phyloP scores from a whole-genome alignment of 768 basidiomycete species.

The Hericium coralloides region DNA sequence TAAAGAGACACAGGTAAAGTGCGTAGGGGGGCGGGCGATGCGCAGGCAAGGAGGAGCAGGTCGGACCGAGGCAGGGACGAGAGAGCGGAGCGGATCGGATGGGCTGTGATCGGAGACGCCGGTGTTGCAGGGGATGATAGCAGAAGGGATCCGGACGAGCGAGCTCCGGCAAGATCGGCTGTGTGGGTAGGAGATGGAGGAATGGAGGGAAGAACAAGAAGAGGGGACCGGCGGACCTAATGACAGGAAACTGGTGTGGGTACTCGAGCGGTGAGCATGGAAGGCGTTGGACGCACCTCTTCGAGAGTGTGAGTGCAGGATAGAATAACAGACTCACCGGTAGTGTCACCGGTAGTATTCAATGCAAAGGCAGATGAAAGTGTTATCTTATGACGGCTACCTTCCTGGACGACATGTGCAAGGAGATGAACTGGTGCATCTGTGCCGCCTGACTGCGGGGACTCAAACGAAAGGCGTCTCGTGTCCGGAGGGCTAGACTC shows the following conservation, averaged over 20 bases:
- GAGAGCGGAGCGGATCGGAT: constrained; percentile 35
- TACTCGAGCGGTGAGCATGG: background rate
- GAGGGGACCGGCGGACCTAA: constrained; percentile 28
- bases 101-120: constrained; percentile 13
- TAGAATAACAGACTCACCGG: constrained; percentile 30
- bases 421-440: constrained; percentile 31
- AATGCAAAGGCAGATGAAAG: constrained; percentile 53
- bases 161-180: constrained; percentile 3
- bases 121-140: constrained; percentile 28
- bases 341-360: constrained; percentile 17
- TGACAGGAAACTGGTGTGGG: background rate
- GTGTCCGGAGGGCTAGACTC: constrained; percentile 35
- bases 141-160: constrained; percentile 32
- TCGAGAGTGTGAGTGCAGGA: constrained; percentile 60
- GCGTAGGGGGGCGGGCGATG: constrained; percentile 21
- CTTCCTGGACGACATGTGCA: constrained; percentile 38
- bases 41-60: constrained; percentile 34
- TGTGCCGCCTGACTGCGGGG: background rate
- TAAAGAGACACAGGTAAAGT: constrained; percentile 57
- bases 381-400: constrained; percentile 34
- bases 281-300: constrained; percentile 31
- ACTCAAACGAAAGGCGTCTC: constrained; percentile 20
- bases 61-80: constrained; percentile 56
- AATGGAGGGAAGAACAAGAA: constrained; percentile 16
- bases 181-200: background rate